Percentiles rank a stretch among this genome's conserved stretches.
phyloP scores from a whole-genome alignment of 768 basidiomycete genomes.

The Lactarius quietus region DNA sequence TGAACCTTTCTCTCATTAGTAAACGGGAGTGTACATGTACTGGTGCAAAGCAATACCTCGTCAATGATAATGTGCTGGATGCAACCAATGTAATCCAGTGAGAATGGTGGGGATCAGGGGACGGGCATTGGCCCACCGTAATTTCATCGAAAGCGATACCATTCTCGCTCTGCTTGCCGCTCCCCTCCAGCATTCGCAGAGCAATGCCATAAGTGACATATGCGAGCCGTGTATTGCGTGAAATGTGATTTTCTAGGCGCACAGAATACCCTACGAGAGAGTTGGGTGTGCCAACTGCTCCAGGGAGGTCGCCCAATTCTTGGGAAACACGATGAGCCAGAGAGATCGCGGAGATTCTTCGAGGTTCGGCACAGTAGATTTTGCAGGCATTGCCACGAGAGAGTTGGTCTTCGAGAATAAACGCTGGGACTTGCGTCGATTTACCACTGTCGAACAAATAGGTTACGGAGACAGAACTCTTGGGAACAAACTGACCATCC shows the following conservation, averaged over 20 bases:
- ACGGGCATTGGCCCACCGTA: constrained; percentile 53
- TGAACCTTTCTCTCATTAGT: constrained; percentile 57
- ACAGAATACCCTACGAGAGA: constrained; percentile 95
- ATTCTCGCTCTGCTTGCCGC: constrained; percentile 61
- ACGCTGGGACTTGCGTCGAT: constrained; percentile 93
- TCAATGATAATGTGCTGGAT: constrained; percentile 89
- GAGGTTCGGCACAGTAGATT: constrained; percentile 92
- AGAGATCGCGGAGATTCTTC: constrained; percentile 94
- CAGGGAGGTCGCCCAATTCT: constrained; percentile 84
- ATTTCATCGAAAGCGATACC: constrained; percentile 90
- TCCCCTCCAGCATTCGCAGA: constrained; percentile 92
- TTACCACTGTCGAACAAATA: constrained; percentile 62
- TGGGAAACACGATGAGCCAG: constrained; percentile 92
- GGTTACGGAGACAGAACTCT: constrained; percentile 12
- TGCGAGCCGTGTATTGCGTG: constrained; percentile 69
- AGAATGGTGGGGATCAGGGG: constrained; percentile 16
- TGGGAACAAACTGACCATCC: constrained; percentile 50
- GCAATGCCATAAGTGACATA: constrained; percentile 96
- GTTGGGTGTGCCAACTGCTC: constrained; percentile 65
- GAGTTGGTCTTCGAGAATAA: constrained; percentile 88
- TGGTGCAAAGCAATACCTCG: constrained; percentile 49
- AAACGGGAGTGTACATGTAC: constrained; percentile 8
- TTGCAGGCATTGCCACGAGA: constrained; percentile 78
- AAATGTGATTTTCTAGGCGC: constrained; percentile 83
- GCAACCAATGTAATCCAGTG: constrained; percentile 11